phyloP scores from a whole-genome alignment of 768 basidiomycete genomes.

The Tricholoma flavovirens region DNA sequence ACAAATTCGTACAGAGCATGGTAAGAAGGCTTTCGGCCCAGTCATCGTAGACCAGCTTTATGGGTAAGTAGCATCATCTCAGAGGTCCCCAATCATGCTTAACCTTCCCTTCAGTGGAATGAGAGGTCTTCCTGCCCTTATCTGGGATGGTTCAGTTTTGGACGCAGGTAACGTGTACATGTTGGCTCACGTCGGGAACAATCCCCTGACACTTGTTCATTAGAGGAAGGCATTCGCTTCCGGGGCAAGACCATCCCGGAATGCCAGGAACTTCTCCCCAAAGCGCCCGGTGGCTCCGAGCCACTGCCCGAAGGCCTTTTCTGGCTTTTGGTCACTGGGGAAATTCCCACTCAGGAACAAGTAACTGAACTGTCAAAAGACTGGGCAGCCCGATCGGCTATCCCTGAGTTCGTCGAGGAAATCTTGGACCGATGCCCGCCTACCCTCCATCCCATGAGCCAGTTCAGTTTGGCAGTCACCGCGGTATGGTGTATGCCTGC shows the following conservation, averaged over 20 bases:
- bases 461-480: constrained; percentile 94
- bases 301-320: constrained; percentile 93
- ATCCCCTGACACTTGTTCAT: constrained; percentile 7
- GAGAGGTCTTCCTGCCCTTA: constrained; percentile 86
- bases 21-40: constrained; percentile 90
- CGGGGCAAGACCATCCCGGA: constrained; percentile 94
- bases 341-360: constrained; percentile 89
- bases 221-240: constrained; percentile 98
- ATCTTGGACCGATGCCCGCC: constrained; percentile 90
- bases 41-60: constrained; percentile 89
- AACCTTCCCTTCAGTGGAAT: constrained; percentile 52
- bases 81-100: constrained; percentile 1
- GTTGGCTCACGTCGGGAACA: background rate
- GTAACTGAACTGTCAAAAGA: constrained; percentile 82
- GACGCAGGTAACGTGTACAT: constrained; percentile 64
- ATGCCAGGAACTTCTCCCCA: constrained; percentile 80
- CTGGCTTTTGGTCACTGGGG: constrained; percentile 94
- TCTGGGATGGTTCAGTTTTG: constrained; percentile 98
- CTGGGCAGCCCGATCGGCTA: constrained; percentile 88
- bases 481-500: constrained; percentile 46
- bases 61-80: constrained; percentile 44
- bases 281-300: constrained; percentile 81
- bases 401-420: constrained; percentile 96
- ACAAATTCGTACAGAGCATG: constrained; percentile 77
- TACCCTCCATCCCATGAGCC: constrained; percentile 97